Evolutionary conservation across 805 yeast genomes (phyloP), one percentile per base, ranked within the genome.

Genomic region (Ogataea methylovora): DNA sequence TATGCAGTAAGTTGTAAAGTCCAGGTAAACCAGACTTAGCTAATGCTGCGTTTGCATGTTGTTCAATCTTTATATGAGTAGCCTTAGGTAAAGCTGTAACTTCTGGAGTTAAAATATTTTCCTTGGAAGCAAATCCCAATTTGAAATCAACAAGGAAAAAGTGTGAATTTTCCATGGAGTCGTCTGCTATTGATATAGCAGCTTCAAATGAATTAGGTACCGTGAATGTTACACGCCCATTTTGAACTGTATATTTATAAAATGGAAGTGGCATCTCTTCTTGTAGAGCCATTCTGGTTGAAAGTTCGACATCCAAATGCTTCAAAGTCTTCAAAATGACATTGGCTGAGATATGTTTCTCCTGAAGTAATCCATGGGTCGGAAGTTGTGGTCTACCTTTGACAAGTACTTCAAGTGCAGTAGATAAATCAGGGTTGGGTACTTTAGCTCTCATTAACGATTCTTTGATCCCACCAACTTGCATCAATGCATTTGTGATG

Each of bases 351-450:
- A 90, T 61, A 5, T 64, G 65, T 24, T 63, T 55, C 10, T 61
- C 57, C 12, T 71, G 65, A 4, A 79, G 57, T 41, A 76, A 73
- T 43, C 70, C 71, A 51, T 81, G 77, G 0, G 81, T 66, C 3
- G 86, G 79, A 26, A 84, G 65, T 25, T 73, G 76, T 1, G 97
- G 95, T 41, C 81, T 64, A 4, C 95, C 94, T 26, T 73, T 66
- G 27, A 77, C 73, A 35, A 88, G 64, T 0, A 92, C 95, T 51
- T 90, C 94, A 44, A 90, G 61, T 1, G 95, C 85, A 0, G 97
- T 88, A 17, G 78, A 70, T 15, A 92, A 56, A 57, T 92, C 99
- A 0, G 95, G 92, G 54, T 86, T 85, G 5, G 96, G 95, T 34
- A 90, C 61, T 49, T 94, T 88, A 0, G 98, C 97, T 20, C 87